Evolutionary conservation across 306 rosid genomes (phyloP).

Genomic region (Dryas alaskensis): DNA sequence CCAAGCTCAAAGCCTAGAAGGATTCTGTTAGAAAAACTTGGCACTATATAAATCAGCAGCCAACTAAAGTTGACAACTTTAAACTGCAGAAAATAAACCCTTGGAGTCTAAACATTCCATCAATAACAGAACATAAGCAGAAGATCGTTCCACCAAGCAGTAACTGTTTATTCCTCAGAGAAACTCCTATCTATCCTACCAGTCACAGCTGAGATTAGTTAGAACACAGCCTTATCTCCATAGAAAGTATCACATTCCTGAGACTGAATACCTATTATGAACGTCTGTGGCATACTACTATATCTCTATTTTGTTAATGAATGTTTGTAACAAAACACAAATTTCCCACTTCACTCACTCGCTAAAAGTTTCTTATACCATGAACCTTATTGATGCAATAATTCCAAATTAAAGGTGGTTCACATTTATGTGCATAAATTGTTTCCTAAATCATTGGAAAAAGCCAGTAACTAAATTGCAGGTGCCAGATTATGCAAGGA

Average conservation of each 20-base stretch:
- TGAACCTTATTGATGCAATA: too few relatives aligned
- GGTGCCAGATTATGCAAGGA: not conserved
- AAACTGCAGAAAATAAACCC: not conserved
- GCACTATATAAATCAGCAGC: not conserved
- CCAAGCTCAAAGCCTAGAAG: not conserved
- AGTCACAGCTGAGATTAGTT: constrained; percentile 3
- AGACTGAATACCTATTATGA: not conserved
- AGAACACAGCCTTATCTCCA: constrained; percentile 1
- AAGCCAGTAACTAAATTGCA: not conserved
- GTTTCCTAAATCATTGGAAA: not conserved
- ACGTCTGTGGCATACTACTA: not conserved
- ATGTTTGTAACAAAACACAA: not conserved
- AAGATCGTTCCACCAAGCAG: not conserved
- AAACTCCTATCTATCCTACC: not conserved
- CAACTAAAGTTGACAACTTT: not conserved
- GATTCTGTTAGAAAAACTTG: not conserved
- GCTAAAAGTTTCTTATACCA: too few relatives aligned
- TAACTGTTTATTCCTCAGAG: not conserved
- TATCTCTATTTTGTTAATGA: not conserved
- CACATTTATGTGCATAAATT: not conserved
- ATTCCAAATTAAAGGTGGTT: too few relatives aligned
- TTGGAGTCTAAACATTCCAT: constrained; percentile 1
- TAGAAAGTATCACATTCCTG: not conserved
- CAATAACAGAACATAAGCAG: not conserved
- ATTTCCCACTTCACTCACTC: not conserved